phyloP scores from a whole-genome alignment of 1,139 yeast species.

The Ogataea hybrid region DNA sequence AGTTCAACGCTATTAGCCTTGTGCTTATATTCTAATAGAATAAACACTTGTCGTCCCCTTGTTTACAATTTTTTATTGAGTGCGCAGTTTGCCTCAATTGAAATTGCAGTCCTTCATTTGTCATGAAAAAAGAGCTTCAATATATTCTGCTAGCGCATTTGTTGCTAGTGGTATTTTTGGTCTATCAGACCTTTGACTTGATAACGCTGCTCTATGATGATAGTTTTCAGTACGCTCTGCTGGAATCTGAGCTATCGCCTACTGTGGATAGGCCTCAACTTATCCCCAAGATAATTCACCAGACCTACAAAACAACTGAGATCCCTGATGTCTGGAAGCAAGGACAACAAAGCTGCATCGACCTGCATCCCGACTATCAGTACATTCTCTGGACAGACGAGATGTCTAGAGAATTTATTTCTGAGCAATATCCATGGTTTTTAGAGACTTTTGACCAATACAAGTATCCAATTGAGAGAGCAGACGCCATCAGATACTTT shows the following conservation, averaged over 20 bases:
- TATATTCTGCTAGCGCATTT: conserved; percentile 59
- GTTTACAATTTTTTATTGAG: background rate
- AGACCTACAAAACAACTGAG: conserved; percentile 76
- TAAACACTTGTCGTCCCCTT: background rate
- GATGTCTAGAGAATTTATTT: conserved; percentile 74
- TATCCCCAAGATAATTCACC: conserved; percentile 91
- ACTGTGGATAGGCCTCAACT: conserved; percentile 42
- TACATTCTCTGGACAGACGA: conserved; percentile 91
- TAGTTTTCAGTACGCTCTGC: conserved; percentile 59
- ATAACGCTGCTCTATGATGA: conserved; percentile 76
- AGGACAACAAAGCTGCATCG: conserved; percentile 74
- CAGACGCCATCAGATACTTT: conserved; percentile 91
- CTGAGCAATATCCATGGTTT: conserved; percentile 83
- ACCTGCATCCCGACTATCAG: conserved; percentile 81
- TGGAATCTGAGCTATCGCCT: conserved; percentile 53
- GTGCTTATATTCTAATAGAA: conserved; percentile 1
- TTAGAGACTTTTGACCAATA: conserved; percentile 73
- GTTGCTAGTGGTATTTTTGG: conserved; percentile 50
- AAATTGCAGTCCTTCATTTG: conserved; percentile 8
- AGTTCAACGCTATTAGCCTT: background rate
- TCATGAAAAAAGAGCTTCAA: conserved; percentile 59
- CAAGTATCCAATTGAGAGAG: conserved; percentile 80
- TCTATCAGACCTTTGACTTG: conserved; percentile 69
- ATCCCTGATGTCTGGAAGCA: conserved; percentile 80
- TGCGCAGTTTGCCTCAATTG: background rate